Evolutionary conservation across 2,329 filamentous ascomycete genomes (phyloP).

Genomic region (Cladosporium sp.): DNA sequence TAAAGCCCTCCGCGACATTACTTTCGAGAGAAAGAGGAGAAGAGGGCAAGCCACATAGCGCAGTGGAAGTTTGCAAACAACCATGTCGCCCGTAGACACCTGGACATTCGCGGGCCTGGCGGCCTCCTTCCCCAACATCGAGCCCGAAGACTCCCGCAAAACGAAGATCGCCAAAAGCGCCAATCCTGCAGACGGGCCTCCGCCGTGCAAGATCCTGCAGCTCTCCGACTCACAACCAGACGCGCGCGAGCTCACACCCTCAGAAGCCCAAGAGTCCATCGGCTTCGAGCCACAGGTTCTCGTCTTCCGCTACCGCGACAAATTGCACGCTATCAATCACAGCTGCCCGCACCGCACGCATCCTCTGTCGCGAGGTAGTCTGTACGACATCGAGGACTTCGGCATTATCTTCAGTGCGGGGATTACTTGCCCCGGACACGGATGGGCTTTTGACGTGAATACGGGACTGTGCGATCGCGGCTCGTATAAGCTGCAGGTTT

Average conservation of each 20-base stretch:
- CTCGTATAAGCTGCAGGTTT: constrained; percentile 55
- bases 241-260: constrained; percentile 35
- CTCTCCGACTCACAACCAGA: constrained; percentile 10
- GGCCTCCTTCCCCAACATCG: constrained; percentile 52
- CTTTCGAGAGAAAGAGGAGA: no score
- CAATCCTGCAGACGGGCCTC: constrained; percentile 12
- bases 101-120: constrained; percentile 53
- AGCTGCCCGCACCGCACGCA: constrained; percentile 66
- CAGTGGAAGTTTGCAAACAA: neutral
- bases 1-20: no score
- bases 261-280: constrained; percentile 30
- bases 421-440: constrained; percentile 61
- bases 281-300: constrained; percentile 52
- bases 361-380: constrained; percentile 55
- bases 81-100: constrained; percentile 12
- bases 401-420: constrained; percentile 57
- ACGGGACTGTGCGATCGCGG: constrained; percentile 57
- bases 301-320: constrained; percentile 57
- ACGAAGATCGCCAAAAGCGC: constrained; percentile 38
- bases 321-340: constrained; percentile 63
- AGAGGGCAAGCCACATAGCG: no score
- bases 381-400: constrained; percentile 70
- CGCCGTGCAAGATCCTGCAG: constrained; percentile 52
- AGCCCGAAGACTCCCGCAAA: constrained; percentile 37
- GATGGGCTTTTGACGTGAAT: constrained; percentile 65